A percentile compares a stretch with the other conserved stretches of the same genome.
These are phyloP conservation scores for Linaria vulgaris DNA, from an alignment of 257 asterid species.

Conservation along the genomic window DNA sequence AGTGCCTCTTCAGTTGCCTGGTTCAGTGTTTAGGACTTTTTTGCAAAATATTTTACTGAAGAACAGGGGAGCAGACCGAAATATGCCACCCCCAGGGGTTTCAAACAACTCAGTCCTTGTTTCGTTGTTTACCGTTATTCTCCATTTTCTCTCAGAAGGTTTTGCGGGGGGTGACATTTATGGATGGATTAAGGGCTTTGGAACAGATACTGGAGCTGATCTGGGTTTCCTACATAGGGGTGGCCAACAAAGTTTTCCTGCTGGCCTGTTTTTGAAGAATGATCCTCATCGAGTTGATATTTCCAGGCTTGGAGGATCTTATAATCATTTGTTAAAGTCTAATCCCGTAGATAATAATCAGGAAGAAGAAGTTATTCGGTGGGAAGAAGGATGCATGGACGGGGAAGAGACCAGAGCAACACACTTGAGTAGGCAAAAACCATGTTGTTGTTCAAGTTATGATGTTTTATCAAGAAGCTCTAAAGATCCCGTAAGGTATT, in stretches of 20 bases:
- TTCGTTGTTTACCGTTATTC: constrained; percentile 73
- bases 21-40: constrained; percentile 81
- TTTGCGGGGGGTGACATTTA: constrained; percentile 56
- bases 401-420: constrained; percentile 72
- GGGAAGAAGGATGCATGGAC: constrained; percentile 97
- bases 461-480: constrained; percentile 52
- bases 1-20: constrained; percentile 73
- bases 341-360: constrained; percentile 50
- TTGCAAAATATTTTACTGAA: constrained; percentile 78
- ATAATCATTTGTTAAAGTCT: constrained; percentile 59
- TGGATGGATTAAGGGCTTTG: constrained; percentile 71
- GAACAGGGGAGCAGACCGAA: constrained; percentile 94
- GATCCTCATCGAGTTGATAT: constrained; percentile 86
- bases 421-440: constrained; percentile 71
- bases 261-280: constrained; percentile 71
- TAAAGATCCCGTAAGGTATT: constrained; percentile 51
- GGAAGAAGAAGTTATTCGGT: constrained; percentile 71
- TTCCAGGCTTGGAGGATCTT: constrained; percentile 93
- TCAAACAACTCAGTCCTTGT: constrained; percentile 92
- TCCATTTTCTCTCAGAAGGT: constrained; percentile 91
- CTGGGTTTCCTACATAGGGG: constrained; percentile 95
- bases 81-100: constrained; percentile 90
- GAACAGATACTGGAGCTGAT: constrained; percentile 53
- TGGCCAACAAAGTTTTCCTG: constrained; percentile 78
- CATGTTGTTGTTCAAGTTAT: constrained; percentile 84